Conservation (phyloP, 306 rosid species). For the Mucuna pruriens region DNA sequence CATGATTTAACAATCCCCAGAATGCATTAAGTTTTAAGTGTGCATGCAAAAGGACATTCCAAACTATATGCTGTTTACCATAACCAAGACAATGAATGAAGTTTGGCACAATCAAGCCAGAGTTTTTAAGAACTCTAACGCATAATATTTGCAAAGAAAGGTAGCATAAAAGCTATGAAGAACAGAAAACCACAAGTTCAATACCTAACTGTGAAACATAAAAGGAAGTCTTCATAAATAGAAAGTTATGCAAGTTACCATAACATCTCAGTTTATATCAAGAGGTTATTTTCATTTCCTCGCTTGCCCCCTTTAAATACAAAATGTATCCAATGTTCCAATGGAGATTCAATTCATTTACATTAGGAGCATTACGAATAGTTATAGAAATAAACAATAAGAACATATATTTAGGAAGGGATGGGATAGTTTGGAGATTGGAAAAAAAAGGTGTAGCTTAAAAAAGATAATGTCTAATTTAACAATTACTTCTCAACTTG, state of each 20-base stretch:
- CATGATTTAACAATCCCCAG: background rate
- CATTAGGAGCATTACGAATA: background rate
- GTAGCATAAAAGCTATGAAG: background rate
- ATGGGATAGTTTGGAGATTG: background rate
- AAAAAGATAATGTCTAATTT: background rate
- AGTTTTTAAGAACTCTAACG: background rate
- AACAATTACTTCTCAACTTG: conserved; percentile 6
- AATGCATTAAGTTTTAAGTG: background rate
- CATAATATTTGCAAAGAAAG: background rate
- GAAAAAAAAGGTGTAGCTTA: background rate
- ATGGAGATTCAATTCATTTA: background rate
- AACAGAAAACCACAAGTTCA: background rate
- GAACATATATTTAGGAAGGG: background rate
- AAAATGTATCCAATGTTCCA: background rate
- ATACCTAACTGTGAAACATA: background rate
- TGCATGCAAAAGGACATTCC: background rate
- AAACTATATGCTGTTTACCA: background rate
- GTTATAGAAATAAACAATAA: background rate
- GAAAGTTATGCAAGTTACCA: background rate
- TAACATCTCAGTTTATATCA: background rate
- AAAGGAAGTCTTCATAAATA: background rate
- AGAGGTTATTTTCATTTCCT: background rate
- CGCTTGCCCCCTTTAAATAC: background rate
- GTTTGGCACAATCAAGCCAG: background rate
- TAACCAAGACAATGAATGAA: background rate